phyloP scores from a whole-genome alignment of 129 eudicot genomes.

The Artemisia tridentata region DNA sequence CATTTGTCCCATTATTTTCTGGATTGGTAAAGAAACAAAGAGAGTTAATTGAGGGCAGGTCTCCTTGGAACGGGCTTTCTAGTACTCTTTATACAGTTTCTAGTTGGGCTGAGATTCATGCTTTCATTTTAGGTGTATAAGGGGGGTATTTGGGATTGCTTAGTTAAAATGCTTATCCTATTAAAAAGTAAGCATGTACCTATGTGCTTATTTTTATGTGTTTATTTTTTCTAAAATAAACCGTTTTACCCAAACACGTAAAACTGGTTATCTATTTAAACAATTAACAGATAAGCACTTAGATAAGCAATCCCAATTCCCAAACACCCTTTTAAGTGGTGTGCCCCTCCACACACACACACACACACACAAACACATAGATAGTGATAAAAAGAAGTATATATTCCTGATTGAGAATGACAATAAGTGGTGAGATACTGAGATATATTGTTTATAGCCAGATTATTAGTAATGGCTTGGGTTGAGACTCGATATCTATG shows the following conservation, averaged over 20 bases:
- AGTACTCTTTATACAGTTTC: constrained; percentile 57
- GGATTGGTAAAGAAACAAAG: constrained; percentile 55
- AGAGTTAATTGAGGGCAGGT: constrained; percentile 38
- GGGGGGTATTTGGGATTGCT: neutral
- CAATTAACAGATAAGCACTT: too few species aligned
- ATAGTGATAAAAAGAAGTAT: constrained; percentile 1
- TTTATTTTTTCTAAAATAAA: too few species aligned
- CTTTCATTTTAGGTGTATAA: constrained; percentile 50
- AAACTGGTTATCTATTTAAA: too few species aligned
- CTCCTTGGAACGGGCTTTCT: constrained; percentile 39
- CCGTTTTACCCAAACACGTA: too few species aligned
- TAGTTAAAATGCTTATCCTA: too few species aligned
- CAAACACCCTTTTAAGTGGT: too few species aligned
- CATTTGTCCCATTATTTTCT: constrained; percentile 61
- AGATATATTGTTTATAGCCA: constrained; percentile 31
- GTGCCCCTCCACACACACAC: neutral
- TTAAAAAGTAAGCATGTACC: too few species aligned
- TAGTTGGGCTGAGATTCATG: constrained; percentile 64
- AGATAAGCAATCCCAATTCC: too few species aligned
- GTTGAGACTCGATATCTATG: constrained; percentile 18
- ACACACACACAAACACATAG: neutral
- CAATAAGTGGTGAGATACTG: constrained; percentile 21
- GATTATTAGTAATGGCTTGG: constrained; percentile 42
- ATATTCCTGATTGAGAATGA: constrained; percentile 17
- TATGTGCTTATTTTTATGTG: too few species aligned